Percentiles rank a stretch among this genome's conserved stretches.
Conservation (phyloP, 345 rosid genomes). For the Gossypium turneri region DNA sequence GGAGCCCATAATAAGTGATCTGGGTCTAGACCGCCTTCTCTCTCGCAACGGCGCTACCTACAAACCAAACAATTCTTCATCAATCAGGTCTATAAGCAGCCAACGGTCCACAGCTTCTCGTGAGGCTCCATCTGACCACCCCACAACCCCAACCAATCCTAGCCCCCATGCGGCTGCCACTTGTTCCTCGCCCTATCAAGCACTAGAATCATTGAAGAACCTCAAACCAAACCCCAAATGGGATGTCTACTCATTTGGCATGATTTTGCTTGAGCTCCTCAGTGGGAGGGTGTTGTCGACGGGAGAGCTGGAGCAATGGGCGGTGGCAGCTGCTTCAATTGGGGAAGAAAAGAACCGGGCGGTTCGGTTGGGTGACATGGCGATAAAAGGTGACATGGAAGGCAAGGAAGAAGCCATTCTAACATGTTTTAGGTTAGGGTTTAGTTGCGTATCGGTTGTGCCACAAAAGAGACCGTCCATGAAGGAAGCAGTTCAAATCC, state of each 20-base stretch:
- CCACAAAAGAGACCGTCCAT: constrained; percentile 83
- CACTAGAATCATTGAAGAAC: constrained; percentile 62
- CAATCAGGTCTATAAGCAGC: constrained; percentile 29
- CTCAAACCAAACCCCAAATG: constrained; percentile 63
- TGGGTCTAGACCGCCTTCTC: constrained; percentile 61
- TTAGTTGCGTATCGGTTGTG: constrained; percentile 57
- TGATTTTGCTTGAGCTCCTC: constrained; percentile 69
- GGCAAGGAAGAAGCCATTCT: constrained; percentile 47
- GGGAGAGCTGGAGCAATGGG: constrained; percentile 54
- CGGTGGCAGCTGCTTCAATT: constrained; percentile 21
- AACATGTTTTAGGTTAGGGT: constrained; percentile 60
- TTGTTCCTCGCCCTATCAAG: constrained; percentile 48
- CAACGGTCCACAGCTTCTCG: constrained; percentile 30
- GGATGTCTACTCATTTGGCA: constrained; percentile 84
- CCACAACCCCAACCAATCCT: constrained; percentile 8
- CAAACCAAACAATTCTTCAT: constrained; percentile 26
- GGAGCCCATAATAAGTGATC: constrained; percentile 65
- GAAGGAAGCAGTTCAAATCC: constrained; percentile 67
- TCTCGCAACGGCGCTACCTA: constrained; percentile 16
- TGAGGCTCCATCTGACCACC: constrained; percentile 18
- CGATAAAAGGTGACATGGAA: constrained; percentile 51
- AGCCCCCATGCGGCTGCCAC: constrained; percentile 23
- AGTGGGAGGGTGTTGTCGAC: constrained; percentile 55
- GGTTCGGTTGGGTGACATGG: constrained; percentile 52
- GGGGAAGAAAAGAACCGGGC: constrained; percentile 45